Evolutionary conservation across 495 filamentous ascomycete genomes (phyloP), one percentile per base, ranked within the genome.

Genomic region (Venustampulla echinocandica): DNA sequence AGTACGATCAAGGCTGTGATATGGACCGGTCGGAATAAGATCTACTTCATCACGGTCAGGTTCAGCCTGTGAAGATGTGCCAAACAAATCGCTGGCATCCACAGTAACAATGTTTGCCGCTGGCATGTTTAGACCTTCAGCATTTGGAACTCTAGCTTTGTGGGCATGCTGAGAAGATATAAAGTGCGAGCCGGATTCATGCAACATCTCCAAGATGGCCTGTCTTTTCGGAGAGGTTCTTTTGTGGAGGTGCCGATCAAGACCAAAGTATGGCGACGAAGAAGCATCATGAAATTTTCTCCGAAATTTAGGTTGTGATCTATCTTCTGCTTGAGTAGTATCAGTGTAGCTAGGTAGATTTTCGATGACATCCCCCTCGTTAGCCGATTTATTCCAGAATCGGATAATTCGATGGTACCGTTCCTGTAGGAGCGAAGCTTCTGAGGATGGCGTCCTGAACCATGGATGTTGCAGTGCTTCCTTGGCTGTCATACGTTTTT

Each of bases 391-490:
- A 15, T 32, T 60, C 79, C 80, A 84, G 46, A 70, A 61, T 24
- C 54, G 50, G 18, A 73, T 70, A 0, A 71, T 61, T 27, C 63
- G 51, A 23, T 64, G 10, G 39, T 80, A 81, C 0, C 73, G 48
- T 0, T 63, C 63, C 20, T 75, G 64, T 34, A 79, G 67, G n/a
- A 64, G 58, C 4, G 27, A 28, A 10, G 53, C 53, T 54, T 59
- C 49, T 69, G 62, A 10, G 4, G 52, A 37, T 13, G 57, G 51
- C 37, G 74, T 69, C 1, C 61, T 71, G 54, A 85, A 79, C 81
- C 82, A 86, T 10, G 42, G 24, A 62, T 86, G 80, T 13, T 54
- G 20, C 46, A 81, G 56, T 3, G 79, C 79, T 61, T 78, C 54
- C 10, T 64, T 65, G 3, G 69, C 76, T 30, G 68, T 70, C 61